Conservation (phyloP, 768 basidiomycete genomes). For the Lactifluus echinatus region DNA sequence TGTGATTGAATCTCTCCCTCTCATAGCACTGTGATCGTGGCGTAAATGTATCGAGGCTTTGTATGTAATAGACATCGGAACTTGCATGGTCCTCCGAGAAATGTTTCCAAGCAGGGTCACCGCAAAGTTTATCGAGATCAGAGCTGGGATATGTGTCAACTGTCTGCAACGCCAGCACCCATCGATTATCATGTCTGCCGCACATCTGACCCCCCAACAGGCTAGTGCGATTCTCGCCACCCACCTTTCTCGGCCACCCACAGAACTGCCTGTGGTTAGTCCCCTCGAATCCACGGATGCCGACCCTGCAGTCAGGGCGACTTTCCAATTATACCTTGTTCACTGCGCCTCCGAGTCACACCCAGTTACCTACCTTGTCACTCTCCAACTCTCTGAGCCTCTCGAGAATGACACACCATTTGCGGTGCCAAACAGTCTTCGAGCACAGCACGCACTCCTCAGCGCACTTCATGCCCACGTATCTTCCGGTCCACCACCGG, state of each 20-base stretch:
- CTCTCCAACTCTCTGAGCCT: conserved; percentile 8
- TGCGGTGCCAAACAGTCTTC: conserved; percentile 23
- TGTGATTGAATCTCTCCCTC: no score
- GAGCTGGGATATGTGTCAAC: neutral
- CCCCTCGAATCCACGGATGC: conserved; percentile 5
- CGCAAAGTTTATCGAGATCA: neutral
- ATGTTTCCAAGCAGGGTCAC: neutral
- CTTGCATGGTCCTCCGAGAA: neutral
- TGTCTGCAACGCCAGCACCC: neutral
- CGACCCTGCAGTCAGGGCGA: neutral
- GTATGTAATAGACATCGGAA: neutral
- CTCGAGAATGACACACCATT: neutral
- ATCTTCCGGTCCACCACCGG: conserved; percentile 39
- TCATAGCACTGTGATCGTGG: neutral
- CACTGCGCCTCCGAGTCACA: neutral
- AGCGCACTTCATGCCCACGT: conserved; percentile 26
- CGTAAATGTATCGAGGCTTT: neutral
- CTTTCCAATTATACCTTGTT: conserved; percentile 6
- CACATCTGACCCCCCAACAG: conserved; percentile 6
- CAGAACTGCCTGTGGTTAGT: conserved; percentile 1
- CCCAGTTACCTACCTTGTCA: conserved; percentile 3
- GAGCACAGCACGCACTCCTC: conserved; percentile 22
- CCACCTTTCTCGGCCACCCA: conserved; percentile 9
- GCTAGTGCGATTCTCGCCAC: conserved; percentile 3
- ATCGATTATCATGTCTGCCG: neutral